Conservation (phyloP, 2,329 filamentous ascomycete species). For the Diaporthe citri region DNA sequence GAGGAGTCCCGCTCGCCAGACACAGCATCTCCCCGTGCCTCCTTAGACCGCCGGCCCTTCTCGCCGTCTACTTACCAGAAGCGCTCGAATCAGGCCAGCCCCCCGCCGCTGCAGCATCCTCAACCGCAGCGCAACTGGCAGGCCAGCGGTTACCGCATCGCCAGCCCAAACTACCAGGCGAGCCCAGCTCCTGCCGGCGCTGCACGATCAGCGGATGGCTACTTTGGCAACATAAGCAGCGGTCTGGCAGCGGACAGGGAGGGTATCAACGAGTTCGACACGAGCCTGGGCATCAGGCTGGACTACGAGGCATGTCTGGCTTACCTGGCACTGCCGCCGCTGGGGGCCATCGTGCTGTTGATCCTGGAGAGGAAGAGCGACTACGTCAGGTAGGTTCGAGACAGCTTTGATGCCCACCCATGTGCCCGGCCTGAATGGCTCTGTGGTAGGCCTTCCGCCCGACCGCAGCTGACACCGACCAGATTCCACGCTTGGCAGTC, state of each 20-base stretch:
- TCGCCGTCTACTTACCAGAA: slow-evolving; percentile 60
- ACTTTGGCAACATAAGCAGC: slow-evolving; percentile 56
- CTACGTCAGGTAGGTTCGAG: slow-evolving; percentile 81
- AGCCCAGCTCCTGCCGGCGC: slow-evolving; percentile 43
- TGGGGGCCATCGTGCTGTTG: slow-evolving; percentile 86
- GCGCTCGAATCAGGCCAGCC: slow-evolving; percentile 54
- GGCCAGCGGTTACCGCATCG: slow-evolving; percentile 57
- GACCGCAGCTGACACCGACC: slow-evolving; percentile 42
- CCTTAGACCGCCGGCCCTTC: slow-evolving; percentile 70
- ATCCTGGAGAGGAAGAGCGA: slow-evolving; percentile 95
- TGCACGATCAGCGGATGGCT: slow-evolving; percentile 49
- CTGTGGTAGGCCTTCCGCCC: neutral
- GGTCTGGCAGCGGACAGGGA: slow-evolving; percentile 55
- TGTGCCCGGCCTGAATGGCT: neutral
- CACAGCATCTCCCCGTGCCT: slow-evolving; percentile 65
- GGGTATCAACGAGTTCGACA: slow-evolving; percentile 87
- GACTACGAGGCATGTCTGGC: slow-evolving; percentile 93
- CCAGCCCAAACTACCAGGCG: slow-evolving; percentile 49
- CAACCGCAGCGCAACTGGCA: slow-evolving; percentile 70
- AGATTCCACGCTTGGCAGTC: slow-evolving; percentile 99
- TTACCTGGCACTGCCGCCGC: slow-evolving; percentile 86
- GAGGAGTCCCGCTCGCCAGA: slow-evolving; percentile 84
- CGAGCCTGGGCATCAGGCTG: slow-evolving; percentile 85
- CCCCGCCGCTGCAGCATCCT: slow-evolving; percentile 63
- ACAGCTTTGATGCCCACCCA: neutral